A percentile compares a stretch with the other conserved stretches of the same genome.
Conservation (phyloP, 768 basidiomycete genomes). For the Serendipita sp. region DNA sequence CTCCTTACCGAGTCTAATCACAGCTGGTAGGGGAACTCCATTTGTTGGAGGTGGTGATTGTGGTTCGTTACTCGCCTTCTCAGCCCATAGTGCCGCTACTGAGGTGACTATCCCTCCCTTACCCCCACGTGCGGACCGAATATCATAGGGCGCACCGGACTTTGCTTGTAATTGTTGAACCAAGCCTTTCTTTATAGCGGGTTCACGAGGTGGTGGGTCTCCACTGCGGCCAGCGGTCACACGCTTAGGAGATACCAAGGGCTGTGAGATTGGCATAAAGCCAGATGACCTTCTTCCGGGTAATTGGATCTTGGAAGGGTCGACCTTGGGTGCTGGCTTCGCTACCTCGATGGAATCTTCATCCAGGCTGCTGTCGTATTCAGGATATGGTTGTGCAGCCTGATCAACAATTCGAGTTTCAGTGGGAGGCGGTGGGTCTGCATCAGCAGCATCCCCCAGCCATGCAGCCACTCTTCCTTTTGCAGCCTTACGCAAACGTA, state of each 20-base stretch:
- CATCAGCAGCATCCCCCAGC: conserved; percentile 51
- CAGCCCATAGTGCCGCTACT: conserved; percentile 60
- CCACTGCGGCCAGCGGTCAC: neutral
- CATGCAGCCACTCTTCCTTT: conserved; percentile 67
- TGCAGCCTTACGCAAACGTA: conserved; percentile 30
- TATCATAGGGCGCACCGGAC: conserved; percentile 42
- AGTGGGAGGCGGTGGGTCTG: neutral
- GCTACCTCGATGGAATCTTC: neutral
- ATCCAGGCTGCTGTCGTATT: neutral
- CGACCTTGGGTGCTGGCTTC: neutral
- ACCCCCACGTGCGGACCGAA: conserved; percentile 65
- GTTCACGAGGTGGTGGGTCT: neutral
- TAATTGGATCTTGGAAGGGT: neutral
- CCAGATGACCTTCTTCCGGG: neutral
- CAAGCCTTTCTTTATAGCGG: neutral
- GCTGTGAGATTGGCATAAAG: neutral
- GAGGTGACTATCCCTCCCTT: conserved; percentile 58
- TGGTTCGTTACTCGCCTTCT: conserved; percentile 16
- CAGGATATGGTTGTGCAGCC: neutral
- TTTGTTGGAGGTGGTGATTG: neutral
- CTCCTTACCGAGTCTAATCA: neutral
- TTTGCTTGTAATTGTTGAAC: neutral
- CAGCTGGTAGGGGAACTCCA: neutral
- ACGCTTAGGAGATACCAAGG: neutral
- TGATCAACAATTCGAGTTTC: neutral